Evolutionary conservation across 2,329 filamentous ascomycete genomes (phyloP).

Genomic region (Fusarium redolens): DNA sequence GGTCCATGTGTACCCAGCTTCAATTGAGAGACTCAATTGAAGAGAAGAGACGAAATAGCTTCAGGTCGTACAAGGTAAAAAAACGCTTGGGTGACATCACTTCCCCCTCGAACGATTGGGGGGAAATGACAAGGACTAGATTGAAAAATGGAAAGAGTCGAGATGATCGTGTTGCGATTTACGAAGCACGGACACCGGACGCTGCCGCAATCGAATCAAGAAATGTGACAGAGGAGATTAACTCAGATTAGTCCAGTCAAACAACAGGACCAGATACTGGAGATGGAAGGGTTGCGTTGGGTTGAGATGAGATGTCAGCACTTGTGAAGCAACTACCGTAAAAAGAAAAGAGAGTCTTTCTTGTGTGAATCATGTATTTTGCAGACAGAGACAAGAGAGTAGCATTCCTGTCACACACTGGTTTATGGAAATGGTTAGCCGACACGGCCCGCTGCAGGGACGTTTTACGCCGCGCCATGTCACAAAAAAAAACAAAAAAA

Average conservation of each 20-base stretch:
- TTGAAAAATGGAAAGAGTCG: background rate
- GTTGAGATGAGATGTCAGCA: background rate
- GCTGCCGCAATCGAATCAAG: background rate
- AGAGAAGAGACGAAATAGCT: constrained; percentile 11
- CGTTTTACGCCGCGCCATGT: constrained; percentile 26
- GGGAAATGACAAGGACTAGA: constrained; percentile 18
- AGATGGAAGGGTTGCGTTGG: background rate
- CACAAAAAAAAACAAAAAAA: background rate
- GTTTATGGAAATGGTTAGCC: constrained; percentile 33
- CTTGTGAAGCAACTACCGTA: background rate
- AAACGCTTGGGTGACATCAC: constrained; percentile 36
- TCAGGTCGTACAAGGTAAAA: background rate
- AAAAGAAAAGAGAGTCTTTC: background rate
- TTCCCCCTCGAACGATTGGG: constrained; percentile 23
- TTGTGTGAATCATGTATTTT: background rate
- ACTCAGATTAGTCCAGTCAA: background rate
- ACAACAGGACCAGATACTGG: background rate
- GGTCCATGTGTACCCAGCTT: background rate
- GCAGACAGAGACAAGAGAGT: background rate
- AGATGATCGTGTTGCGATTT: constrained; percentile 15
- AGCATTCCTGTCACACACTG: background rate
- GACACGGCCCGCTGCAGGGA: constrained; percentile 41
- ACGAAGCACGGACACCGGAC: constrained; percentile 7
- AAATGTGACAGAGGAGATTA: background rate
- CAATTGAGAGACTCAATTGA: background rate